phyloP scores from a whole-genome alignment of 352 stramenopile genomes.

The Thalassiosira mediterranea region DNA sequence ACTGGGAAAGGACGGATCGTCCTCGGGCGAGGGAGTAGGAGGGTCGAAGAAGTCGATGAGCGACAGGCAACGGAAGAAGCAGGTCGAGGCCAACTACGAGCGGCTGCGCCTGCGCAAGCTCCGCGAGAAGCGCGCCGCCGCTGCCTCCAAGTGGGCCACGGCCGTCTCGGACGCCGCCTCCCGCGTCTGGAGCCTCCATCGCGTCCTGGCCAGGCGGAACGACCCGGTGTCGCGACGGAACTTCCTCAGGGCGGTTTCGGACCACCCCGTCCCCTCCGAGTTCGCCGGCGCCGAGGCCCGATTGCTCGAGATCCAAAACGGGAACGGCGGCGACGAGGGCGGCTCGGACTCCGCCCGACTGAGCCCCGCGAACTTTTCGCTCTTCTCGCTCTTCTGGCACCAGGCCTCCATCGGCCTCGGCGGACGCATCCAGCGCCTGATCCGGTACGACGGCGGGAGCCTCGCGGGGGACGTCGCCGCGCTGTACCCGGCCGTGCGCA shows the following conservation, averaged over 20 bases:
- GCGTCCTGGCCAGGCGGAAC: slow-evolving; percentile 64
- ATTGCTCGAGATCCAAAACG: slow-evolving; percentile 21
- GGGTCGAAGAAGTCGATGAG: slow-evolving; percentile 10
- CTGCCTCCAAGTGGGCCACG: slow-evolving; percentile 54
- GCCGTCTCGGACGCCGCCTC: slow-evolving; percentile 56
- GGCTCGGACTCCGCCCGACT: slow-evolving; percentile 11
- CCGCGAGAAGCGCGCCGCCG: slow-evolving; percentile 55
- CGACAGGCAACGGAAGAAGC: slow-evolving; percentile 55
- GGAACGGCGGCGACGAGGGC: slow-evolving; percentile 8
- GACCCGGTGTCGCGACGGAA: slow-evolving; percentile 69
- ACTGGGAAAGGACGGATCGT: slow-evolving; percentile 5
- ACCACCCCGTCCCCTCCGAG: slow-evolving; percentile 53
- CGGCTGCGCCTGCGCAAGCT: slow-evolving; percentile 64
- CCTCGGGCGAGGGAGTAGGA: too few relatives aligned
- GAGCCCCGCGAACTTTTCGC: slow-evolving; percentile 54
- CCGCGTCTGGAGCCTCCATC: slow-evolving; percentile 74
- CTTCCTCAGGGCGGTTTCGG: slow-evolving; percentile 71
- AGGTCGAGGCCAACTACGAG: slow-evolving; percentile 53
- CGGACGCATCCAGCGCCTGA: slow-evolving; percentile 59
- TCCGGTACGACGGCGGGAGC: slow-evolving; percentile 70
- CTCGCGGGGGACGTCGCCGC: slow-evolving; percentile 66
- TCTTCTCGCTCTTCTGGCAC: slow-evolving; percentile 79
- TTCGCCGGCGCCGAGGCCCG: slow-evolving; percentile 43
- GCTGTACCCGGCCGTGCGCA: slow-evolving; percentile 72
- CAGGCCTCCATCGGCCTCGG: slow-evolving; percentile 65